Base-by-base conservation (phyloP, 2,329 filamentous ascomycete genomes). In the Penicillium sclerotigenum region DNA sequence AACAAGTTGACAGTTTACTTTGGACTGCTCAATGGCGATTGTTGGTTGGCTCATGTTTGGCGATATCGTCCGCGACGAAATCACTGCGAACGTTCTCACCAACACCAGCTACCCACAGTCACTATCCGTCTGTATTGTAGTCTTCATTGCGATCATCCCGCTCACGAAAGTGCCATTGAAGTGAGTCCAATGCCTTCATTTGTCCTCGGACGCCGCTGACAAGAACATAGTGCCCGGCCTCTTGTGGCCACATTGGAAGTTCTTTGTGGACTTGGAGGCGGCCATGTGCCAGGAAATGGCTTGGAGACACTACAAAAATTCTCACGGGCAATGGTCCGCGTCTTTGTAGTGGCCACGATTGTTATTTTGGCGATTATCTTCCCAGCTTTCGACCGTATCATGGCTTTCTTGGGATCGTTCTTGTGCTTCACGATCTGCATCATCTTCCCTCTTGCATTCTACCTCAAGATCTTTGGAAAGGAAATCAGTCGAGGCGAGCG, bases 371-470 rank as follows among this genome's bases (percentile, higher is more conserved):
- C 92, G 7, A 83, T 89, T 40, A 63, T 87, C 2, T 83, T 88
- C 68, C 91, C 92, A 0, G 83, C 85, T 0, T 96, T 96, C 68
- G 91, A 96, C 71, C 87, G 87, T 50, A 92, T 96, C 68, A 96
- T 96, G 87, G 89, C 89, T 4, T 87, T 96, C 59, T 86, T 97
- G 77, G 93, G 94, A 13, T 90, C 89, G 37, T 88, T 91, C 4
- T 82, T 96, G 16, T 97, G 93, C 76, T 96, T 96, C 66, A 90
- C 90, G 18, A 95, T 97, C 62, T 97, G 93, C 75, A 87, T 97
- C 62, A 91, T 96, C 73, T 80, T 99, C 48, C 94, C 93, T 0
- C 78, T 96, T 31, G 83, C 87, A 5, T 97, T 99, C 70, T 91
- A 97, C 69, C 77, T 97, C 54, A 96, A 92, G 75, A 84, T 97